Evolutionary conservation across 2,329 filamentous ascomycete genomes (phyloP).

Genomic region (Nothopassalora personata): DNA sequence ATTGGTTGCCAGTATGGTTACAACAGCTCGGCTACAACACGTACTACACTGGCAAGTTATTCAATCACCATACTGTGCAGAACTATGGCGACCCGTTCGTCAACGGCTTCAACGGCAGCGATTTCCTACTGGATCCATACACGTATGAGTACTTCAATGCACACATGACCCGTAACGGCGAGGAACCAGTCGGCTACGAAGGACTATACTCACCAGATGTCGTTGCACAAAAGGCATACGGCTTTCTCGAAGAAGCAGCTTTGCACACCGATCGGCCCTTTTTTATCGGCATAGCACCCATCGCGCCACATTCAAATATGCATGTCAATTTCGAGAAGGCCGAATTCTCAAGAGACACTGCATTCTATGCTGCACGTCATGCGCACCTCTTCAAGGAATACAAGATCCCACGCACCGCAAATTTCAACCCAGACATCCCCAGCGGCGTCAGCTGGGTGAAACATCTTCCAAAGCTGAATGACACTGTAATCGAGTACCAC

Average conservation of each 20-base stretch:
- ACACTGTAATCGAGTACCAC: conserved; percentile 46
- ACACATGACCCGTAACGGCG: conserved; percentile 16
- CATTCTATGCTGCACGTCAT: conserved; percentile 43
- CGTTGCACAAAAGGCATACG: conserved; percentile 54
- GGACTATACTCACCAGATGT: conserved; percentile 57
- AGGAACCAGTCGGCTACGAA: conserved; percentile 53
- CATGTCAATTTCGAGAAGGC: conserved; percentile 5
- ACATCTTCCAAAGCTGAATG: conserved; percentile 41
- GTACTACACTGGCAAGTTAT: conserved; percentile 66
- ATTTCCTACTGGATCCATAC: conserved; percentile 53
- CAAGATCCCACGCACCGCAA: conserved; percentile 55
- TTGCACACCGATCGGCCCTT: conserved; percentile 21
- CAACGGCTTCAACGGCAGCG: conserved; percentile 53
- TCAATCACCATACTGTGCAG: conserved; percentile 54
- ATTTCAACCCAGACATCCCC: conserved; percentile 46
- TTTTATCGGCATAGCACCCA: conserved; percentile 30
- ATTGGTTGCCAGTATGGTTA: conserved; percentile 65
- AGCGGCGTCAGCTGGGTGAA: conserved; percentile 46
- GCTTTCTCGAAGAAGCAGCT: conserved; percentile 47
- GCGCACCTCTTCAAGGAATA: conserved; percentile 56
- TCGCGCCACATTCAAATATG: conserved; percentile 28
- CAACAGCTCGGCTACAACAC: conserved; percentile 63
- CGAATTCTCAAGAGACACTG: conserved; percentile 10
- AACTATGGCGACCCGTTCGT: conserved; percentile 58
- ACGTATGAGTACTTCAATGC: conserved; percentile 65